phyloP scores from a whole-genome alignment of 345 rosid species.

The Microcos paniculata region DNA sequence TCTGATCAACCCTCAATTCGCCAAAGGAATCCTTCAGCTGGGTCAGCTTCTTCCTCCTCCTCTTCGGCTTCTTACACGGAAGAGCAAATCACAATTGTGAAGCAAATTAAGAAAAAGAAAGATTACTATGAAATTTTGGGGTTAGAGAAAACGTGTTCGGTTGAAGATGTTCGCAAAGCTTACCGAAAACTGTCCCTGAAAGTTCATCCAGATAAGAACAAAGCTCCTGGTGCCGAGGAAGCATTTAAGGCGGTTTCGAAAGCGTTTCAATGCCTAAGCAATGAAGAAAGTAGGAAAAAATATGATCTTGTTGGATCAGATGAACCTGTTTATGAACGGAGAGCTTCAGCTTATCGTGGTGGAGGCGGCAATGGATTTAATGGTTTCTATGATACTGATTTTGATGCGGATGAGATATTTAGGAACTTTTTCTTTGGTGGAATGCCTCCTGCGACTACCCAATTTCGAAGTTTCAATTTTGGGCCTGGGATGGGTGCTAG shows the following conservation, averaged over 20 bases:
- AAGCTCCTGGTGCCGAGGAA: constrained; percentile 93
- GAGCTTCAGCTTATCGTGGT: constrained; percentile 38
- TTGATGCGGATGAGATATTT: constrained; percentile 91
- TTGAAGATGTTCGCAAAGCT: constrained; percentile 82
- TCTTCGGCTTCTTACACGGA: constrained; percentile 50
- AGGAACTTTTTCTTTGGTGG: constrained; percentile 93
- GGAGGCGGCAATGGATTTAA: constrained; percentile 42
- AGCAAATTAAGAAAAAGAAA: constrained; percentile 74
- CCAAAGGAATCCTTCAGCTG: constrained; percentile 41
- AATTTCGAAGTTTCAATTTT: constrained; percentile 66
- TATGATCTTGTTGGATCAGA: constrained; percentile 80
- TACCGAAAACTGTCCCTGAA: constrained; percentile 84
- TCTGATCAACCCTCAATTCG: constrained; percentile 59
- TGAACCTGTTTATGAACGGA: constrained; percentile 58
- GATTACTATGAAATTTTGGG: constrained; percentile 87
- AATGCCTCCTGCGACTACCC: constrained; percentile 70
- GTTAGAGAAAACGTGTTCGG: constrained; percentile 57
- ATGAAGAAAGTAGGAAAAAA: constrained; percentile 59
- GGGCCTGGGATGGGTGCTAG: constrained; percentile 65
- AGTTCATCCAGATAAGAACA: constrained; percentile 95
- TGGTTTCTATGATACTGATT: constrained; percentile 67
- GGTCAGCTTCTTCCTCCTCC: constrained; percentile 37
- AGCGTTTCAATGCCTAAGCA: constrained; percentile 91
- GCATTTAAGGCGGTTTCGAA: constrained; percentile 82
- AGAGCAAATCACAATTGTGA: constrained; percentile 75